Evolutionary conservation across 257 asterid species (phyloP), one percentile per base, ranked within the genome.

Genomic region (Solanum arcanum): DNA sequence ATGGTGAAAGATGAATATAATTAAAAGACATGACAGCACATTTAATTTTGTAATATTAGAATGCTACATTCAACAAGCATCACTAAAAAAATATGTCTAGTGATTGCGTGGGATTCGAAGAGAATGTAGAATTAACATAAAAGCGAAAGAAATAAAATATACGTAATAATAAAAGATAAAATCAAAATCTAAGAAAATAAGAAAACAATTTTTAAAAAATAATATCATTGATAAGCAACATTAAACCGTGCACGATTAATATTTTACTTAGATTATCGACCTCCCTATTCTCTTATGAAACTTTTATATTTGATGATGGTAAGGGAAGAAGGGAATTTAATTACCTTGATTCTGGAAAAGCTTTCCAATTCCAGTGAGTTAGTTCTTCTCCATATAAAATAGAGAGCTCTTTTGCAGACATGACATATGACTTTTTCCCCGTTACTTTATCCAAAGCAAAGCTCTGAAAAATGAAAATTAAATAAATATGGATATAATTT

Each of bases 311-410:
- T 20, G 1, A 15, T 16, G 11, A 6, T 29, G 7, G 5, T 15
- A 66, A 35, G 12, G 4, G 46, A 72, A 11, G 12, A 18, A 44
- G 12, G 31, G 52, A 25, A 9, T 29, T 75, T 37, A 37, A 5
- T 6, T 29, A 91, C 91, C 91, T 91, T 64, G 90, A 89, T 42
- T 86, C 70, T 21, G 86, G 80, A 33, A 39, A 35, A 82, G 84
- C 52, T 84, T 89, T 91, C 93, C 93, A 91, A 86, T 83, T 84
- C 93, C 93, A 91, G 27, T 89, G 87, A 20, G 52, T 83, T 18
- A 82, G n/a, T 66, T 80, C 89, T 23, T 89, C 68, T n/a, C 87
- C 83, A 3, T 85, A 39, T 80, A 49, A 33, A 88, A 91, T 91
- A 9, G 86, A 87, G 59, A 91, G 90, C 39, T 89, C 89, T 74